Percentiles rank a stretch among this genome's conserved stretches.
Evolutionary conservation across 371 early-diverging fungal genomes (phyloP).

Genomic region (Mucor irregularis): DNA sequence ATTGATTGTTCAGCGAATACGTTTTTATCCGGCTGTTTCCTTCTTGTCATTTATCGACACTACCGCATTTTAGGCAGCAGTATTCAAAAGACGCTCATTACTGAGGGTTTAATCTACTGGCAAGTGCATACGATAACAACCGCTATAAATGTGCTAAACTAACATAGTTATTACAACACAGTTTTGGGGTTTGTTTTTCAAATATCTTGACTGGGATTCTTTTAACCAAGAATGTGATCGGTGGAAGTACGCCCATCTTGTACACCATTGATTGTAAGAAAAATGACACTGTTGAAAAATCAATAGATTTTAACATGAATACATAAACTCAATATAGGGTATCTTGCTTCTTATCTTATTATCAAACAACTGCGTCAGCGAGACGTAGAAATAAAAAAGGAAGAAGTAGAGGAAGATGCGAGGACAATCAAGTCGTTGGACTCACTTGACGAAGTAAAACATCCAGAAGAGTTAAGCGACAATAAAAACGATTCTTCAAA

Average conservation of each 20-base stretch:
- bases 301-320: background rate
- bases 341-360: slow-evolving; percentile 48
- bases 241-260: slow-evolving; percentile 42
- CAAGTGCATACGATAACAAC: slow-evolving; percentile 7
- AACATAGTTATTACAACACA: slow-evolving; percentile 2
- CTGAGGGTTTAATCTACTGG: slow-evolving; percentile 47
- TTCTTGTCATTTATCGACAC: slow-evolving; percentile 46
- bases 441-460: too few species aligned
- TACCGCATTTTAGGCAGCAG: slow-evolving; percentile 39
- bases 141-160: background rate
- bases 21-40: slow-evolving; percentile 42
- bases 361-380: slow-evolving; percentile 43
- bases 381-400: too few species aligned
- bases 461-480: too few species aligned
- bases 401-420: too few species aligned
- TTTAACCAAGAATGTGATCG: slow-evolving; percentile 28
- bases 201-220: slow-evolving; percentile 47
- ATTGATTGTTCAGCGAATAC: slow-evolving; percentile 45
- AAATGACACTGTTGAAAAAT: too few species aligned
- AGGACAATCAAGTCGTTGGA: too few species aligned
- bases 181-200: slow-evolving; percentile 49
- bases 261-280: slow-evolving; percentile 52
- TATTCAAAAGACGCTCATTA: slow-evolving; percentile 38
- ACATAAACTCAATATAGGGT: slow-evolving; percentile 29
- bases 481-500: too few species aligned